Evolutionary conservation across 1,284 basidiomycete species (phyloP).

Genomic region (Earliella scabrosa): DNA sequence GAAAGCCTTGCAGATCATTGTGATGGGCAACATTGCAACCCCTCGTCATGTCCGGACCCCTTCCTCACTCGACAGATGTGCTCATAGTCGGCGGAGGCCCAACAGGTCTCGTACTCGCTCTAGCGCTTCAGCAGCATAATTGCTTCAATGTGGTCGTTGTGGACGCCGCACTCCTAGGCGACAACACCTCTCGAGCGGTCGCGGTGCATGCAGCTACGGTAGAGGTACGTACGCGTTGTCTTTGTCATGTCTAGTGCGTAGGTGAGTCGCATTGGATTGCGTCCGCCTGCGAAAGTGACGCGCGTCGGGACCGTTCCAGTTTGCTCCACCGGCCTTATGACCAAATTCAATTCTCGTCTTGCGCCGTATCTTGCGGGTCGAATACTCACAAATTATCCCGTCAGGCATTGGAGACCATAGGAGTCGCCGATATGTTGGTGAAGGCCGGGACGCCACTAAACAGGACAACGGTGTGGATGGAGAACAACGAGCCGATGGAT

Average conservation of each 20-base stretch:
- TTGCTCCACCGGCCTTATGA: too few relatives aligned
- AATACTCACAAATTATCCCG: too few relatives aligned
- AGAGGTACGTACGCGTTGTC: conserved; percentile 28
- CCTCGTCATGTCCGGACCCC: conserved; percentile 15
- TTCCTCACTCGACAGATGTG: conserved; percentile 37
- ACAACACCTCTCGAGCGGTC: conserved; percentile 34
- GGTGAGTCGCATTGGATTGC: too few relatives aligned
- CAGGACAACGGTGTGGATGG: conserved; percentile 36
- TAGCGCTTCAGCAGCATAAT: conserved; percentile 47
- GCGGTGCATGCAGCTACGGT: conserved; percentile 36
- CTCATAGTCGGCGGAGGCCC: conserved; percentile 56
- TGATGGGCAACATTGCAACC: too few relatives aligned
- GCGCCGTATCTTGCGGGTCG: too few relatives aligned
- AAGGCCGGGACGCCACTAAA: conserved; percentile 41
- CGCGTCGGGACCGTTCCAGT: too few relatives aligned
- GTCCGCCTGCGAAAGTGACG: too few relatives aligned
- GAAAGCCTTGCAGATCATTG: too few relatives aligned
- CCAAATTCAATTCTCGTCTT: too few relatives aligned
- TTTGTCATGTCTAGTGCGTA: too few relatives aligned
- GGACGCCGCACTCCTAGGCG: conserved; percentile 39
- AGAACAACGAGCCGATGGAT: conserved; percentile 29
- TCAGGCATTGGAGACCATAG: conserved; percentile 54
- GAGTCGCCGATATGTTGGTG: conserved; percentile 45
- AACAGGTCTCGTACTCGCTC: conserved; percentile 45
- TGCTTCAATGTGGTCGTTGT: conserved; percentile 51